Percentiles rank a stretch among this genome's conserved stretches.
These are phyloP conservation scores for Trametes cingulata DNA, from an alignment of 768 basidiomycete genomes.

Conservation along the genomic window DNA sequence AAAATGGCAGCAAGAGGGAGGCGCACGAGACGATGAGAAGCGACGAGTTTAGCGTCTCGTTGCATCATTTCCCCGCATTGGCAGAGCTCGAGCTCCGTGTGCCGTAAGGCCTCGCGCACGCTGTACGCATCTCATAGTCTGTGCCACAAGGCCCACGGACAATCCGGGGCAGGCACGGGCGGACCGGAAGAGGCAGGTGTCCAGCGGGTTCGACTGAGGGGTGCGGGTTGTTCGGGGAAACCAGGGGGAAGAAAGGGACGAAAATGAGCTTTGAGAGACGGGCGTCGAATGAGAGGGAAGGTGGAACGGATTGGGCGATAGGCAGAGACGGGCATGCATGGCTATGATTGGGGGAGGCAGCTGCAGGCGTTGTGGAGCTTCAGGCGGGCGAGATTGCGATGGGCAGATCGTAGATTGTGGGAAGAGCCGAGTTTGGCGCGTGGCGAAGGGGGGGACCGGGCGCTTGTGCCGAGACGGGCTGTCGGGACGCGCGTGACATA, in stretches of 20 bases:
- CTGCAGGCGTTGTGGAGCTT: conserved; percentile 13
- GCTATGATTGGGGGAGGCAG: not conserved
- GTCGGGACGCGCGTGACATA: not conserved
- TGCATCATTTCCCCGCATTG: conserved; percentile 3
- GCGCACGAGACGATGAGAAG: not conserved
- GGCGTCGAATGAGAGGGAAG: not conserved
- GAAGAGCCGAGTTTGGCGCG: not conserved
- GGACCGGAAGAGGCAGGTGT: not conserved
- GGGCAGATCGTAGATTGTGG: conserved; percentile 4
- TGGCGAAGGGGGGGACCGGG: not conserved
- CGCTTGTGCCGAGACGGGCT: not conserved
- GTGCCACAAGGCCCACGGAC: not conserved
- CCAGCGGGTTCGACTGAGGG: not conserved
- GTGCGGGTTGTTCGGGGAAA: not conserved
- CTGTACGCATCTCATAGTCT: not conserved
- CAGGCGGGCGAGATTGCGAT: conserved; percentile 9
- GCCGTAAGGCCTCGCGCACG: conserved; percentile 2
- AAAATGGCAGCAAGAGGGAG: not conserved
- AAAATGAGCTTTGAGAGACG: not conserved
- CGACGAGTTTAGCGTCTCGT: not conserved
- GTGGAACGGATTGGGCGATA: not conserved
- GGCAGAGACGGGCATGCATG: not conserved
- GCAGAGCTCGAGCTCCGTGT: not conserved
- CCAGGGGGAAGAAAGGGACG: not conserved
- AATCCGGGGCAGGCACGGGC: conserved; percentile 10